phyloP scores from a whole-genome alignment of 352 stramenopile species.

The Pythium coloratum region DNA sequence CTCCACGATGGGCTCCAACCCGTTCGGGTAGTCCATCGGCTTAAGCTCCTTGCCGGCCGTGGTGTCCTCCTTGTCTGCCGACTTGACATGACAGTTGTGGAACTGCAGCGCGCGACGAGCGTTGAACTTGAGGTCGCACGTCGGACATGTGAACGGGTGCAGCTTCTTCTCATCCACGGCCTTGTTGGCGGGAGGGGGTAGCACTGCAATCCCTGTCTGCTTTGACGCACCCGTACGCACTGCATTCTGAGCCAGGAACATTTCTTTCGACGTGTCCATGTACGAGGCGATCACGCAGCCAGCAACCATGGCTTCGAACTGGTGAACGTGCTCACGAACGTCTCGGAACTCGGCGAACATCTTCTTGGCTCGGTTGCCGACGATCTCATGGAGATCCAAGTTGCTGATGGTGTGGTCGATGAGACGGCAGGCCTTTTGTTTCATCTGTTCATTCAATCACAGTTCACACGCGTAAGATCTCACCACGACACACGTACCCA shows the following conservation, averaged over 20 bases:
- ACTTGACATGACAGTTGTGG: constrained; percentile 71
- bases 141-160: constrained; percentile 74
- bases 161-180: constrained; percentile 87
- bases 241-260: constrained; percentile 79
- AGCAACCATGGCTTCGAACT: constrained; percentile 92
- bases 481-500: not conserved
- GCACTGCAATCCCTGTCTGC: constrained; percentile 41
- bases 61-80: constrained; percentile 30
- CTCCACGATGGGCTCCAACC: constrained; percentile 68
- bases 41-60: constrained; percentile 43
- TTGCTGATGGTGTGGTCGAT: constrained; percentile 94
- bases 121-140: constrained; percentile 89
- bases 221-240: constrained; percentile 70
- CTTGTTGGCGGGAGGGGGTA: constrained; percentile 69
- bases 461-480: constrained; percentile 5
- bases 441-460: constrained; percentile 72
- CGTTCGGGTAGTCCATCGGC: constrained; percentile 67
- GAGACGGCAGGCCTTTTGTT: constrained; percentile 86
- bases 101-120: constrained; percentile 83
- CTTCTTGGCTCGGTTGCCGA: constrained; percentile 94
- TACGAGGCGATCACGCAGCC: constrained; percentile 87
- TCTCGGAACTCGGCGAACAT: constrained; percentile 97
- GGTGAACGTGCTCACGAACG: constrained; percentile 94
- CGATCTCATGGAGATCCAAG: constrained; percentile 93
- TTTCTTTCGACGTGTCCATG: constrained; percentile 85